Base-by-base conservation (phyloP, 805 yeast species). In the Pichia cephalocereana region DNA sequence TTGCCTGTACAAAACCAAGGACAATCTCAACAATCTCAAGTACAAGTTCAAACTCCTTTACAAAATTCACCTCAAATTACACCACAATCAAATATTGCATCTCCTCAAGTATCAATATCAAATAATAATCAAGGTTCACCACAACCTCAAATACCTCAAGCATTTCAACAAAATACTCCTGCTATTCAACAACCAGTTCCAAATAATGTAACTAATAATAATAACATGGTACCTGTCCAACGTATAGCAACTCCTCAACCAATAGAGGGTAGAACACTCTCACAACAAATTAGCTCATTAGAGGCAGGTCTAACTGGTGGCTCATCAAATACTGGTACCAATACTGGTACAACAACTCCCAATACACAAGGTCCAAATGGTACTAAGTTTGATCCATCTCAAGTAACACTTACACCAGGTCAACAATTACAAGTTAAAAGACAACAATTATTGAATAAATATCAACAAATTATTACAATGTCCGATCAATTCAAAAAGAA, bases 401-500 rank as follows among this genome's bases (percentile, higher is more conserved):
- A 17, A n/a, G 46, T 45, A 2, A 48, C 62, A 3, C 23, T 49
- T 32, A 50, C 54, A 7, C 48, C 57, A 10, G 52, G 52, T 6
- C 64, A 58, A 49, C 64, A 57, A 42, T 46, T 55, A 7, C 63
- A 57, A 23, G 32, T 52, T 8, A 63, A 54, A 40, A 56, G 51
- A 38, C 66, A 63, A 54, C 63, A 62, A 49, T 62, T 60, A 48
- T 43, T 64, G 45, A 52, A 57, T 59, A 72, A 61, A 49, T 61
- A 72, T 49, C 73, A 71, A 52, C 68, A 69, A 44, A 69, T 80
- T 18, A 69, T 74, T 52, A 67, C 69, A 11, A 63, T 75, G 40
- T 66, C 80, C 11, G 72, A 68, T 40, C 79, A 74, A 49, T 72
- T 76, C 49, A 75, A 73, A 48, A 67, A 71, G 38, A 76, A 73